These are phyloP conservation scores for Globisporangium cystogenes DNA, from an alignment of 352 stramenopile species.

Conservation along the genomic window DNA sequence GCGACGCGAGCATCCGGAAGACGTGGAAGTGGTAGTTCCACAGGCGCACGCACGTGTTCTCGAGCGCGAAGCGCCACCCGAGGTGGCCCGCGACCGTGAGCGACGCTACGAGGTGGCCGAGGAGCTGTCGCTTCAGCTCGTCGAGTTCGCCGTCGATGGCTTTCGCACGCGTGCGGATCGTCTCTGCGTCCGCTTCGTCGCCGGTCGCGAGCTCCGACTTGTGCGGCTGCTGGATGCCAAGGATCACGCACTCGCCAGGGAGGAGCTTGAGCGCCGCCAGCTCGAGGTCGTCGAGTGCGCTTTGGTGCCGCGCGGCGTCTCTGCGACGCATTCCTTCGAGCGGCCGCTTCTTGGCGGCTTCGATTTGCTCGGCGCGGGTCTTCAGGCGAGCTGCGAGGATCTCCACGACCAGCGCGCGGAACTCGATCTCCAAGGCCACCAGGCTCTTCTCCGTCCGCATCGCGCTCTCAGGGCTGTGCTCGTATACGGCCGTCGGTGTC, in stretches of 20 bases:
- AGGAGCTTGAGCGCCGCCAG: conserved; percentile 17
- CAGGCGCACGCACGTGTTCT: conserved; percentile 84
- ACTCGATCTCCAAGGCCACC: conserved; percentile 46
- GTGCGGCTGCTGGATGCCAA: conserved; percentile 24
- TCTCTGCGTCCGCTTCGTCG: neutral
- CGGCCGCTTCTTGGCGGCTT: conserved; percentile 11
- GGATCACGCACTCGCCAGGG: conserved; percentile 20
- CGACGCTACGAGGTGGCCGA: conserved; percentile 30
- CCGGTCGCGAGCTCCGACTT: neutral
- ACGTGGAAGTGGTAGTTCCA: conserved; percentile 92
- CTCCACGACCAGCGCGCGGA: conserved; percentile 42
- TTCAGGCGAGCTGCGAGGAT: conserved; percentile 39
- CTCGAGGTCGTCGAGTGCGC: conserved; percentile 8
- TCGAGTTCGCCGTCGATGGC: conserved; percentile 17
- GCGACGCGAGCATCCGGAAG: conserved; percentile 32
- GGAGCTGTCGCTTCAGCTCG: conserved; percentile 38
- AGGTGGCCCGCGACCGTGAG: conserved; percentile 31
- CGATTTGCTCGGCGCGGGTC: conserved; percentile 10
- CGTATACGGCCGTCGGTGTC: conserved; percentile 1
- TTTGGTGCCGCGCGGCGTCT: neutral
- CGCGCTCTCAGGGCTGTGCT: conserved; percentile 1
- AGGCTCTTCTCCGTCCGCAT: conserved; percentile 37
- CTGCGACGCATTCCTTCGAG: neutral
- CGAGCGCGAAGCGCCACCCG: conserved; percentile 57
- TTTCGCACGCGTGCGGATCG: conserved; percentile 1